Conservation (phyloP, 2,329 filamentous ascomycete genomes). For the Chaetomium sp. region DNA sequence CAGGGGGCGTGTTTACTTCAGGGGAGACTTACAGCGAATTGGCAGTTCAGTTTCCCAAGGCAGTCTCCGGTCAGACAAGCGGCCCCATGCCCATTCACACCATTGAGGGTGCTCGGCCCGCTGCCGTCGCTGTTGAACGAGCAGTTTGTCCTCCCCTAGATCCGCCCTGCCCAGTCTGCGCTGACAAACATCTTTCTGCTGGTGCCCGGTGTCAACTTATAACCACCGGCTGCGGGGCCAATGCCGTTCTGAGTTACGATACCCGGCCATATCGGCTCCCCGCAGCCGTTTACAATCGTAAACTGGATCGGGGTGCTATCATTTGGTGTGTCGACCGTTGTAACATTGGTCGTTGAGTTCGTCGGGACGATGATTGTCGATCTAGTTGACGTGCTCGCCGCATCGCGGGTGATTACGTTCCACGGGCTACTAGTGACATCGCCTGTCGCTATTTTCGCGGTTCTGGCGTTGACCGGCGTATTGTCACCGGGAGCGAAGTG, state of each 20-base stretch:
- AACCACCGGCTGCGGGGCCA: conserved; percentile 68
- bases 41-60: conserved; percentile 68
- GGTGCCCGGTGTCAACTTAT: conserved; percentile 62
- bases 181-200: conserved; percentile 66
- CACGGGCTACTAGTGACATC: background rate
- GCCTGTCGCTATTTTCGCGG: background rate
- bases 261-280: conserved; percentile 73
- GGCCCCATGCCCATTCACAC: conserved; percentile 47
- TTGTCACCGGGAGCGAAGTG: background rate
- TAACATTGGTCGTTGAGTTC: conserved; percentile 2
- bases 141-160: conserved; percentile 86
- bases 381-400: background rate
- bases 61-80: conserved; percentile 79
- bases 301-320: conserved; percentile 53
- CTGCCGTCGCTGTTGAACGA: conserved; percentile 68
- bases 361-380: background rate
- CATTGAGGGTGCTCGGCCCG: conserved; percentile 42
- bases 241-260: conserved; percentile 72
- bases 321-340: background rate
- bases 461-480: background rate
- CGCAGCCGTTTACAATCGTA: conserved; percentile 71
- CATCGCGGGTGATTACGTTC: background rate
- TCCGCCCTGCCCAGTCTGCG: conserved; percentile 75
- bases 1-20: background rate
- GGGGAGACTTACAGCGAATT: conserved; percentile 60